Conservation (phyloP, 2,329 filamentous ascomycete genomes). For the Ceratocystis smalleyi region DNA sequence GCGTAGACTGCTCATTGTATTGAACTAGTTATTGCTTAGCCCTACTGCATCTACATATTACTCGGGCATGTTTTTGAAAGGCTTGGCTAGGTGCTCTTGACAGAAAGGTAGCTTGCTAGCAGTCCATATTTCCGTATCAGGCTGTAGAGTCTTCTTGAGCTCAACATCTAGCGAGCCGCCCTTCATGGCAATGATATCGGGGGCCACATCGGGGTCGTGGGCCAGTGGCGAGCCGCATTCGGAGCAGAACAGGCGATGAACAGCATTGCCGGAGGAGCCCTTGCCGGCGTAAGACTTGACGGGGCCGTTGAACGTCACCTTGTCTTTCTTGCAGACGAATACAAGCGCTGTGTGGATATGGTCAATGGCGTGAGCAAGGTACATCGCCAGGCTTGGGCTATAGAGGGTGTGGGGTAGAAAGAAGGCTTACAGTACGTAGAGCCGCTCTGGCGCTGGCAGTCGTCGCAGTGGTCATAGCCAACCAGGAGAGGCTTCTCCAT, state of each 20-base stretch:
- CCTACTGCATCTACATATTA: slow-evolving; percentile 23
- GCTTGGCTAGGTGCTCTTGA: slow-evolving; percentile 47
- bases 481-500: slow-evolving; percentile 37
- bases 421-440: slow-evolving; percentile 47
- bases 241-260: slow-evolving; percentile 54
- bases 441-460: slow-evolving; percentile 55
- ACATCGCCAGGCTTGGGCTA: not conserved
- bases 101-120: slow-evolving; percentile 54
- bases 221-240: slow-evolving; percentile 56
- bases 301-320: slow-evolving; percentile 46
- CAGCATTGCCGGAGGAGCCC: slow-evolving; percentile 44
- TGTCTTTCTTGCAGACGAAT: slow-evolving; percentile 49
- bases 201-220: slow-evolving; percentile 55
- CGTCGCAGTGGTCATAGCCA: slow-evolving; percentile 57
- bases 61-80: slow-evolving; percentile 49
- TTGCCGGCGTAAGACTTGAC: slow-evolving; percentile 48
- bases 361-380: not conserved
- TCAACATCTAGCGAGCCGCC: slow-evolving; percentile 47
- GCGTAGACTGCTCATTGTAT: not conserved
- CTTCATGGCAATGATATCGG: slow-evolving; percentile 54
- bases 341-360: slow-evolving; percentile 38
- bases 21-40: not conserved
- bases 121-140: slow-evolving; percentile 56
- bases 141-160: slow-evolving; percentile 53
- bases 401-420: not conserved